phyloP scores from a whole-genome alignment of 805 yeast species.

The Metschnikowia reukaufii region DNA sequence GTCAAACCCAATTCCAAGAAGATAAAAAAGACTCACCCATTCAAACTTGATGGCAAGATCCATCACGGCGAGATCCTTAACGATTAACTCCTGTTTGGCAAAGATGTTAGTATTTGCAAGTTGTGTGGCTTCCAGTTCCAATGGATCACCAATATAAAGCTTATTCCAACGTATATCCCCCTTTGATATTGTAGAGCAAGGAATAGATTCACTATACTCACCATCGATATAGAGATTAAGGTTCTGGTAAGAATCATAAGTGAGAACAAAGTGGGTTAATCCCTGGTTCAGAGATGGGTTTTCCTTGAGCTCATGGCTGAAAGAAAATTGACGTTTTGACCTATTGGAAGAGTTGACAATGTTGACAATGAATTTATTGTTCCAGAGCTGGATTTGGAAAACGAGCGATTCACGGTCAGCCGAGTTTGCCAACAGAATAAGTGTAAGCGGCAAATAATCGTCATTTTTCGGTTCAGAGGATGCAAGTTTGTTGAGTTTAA shows the following conservation, averaged over 20 bases:
- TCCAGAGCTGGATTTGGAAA: constrained; percentile 29
- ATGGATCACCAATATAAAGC: constrained; percentile 32
- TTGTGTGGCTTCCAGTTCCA: constrained; percentile 7
- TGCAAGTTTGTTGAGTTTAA: constrained; percentile 28
- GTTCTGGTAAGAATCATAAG: constrained; percentile 37
- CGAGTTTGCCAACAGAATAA: constrained; percentile 32
- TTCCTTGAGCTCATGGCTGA: constrained; percentile 30
- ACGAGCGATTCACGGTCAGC: constrained; percentile 22
- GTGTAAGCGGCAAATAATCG: constrained; percentile 11
- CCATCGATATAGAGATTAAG: constrained; percentile 52
- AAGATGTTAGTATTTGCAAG: constrained; percentile 8
- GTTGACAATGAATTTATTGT: constrained; percentile 31
- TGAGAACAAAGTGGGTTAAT: constrained; percentile 34
- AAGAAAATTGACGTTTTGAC: constrained; percentile 31
- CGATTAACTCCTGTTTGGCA: constrained; percentile 27
- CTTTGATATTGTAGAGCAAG: constrained; percentile 35
- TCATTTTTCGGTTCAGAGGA: constrained; percentile 14
- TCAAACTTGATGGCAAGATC: constrained; percentile 40
- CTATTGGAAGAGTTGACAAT: constrained; percentile 24
- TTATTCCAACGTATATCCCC: constrained; percentile 35
- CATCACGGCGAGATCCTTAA: constrained; percentile 42
- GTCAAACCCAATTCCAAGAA: constrained; percentile 46
- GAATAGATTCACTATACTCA: constrained; percentile 45
- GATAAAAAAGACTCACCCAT: constrained; percentile 52
- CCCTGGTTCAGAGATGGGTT: constrained; percentile 20